These are phyloP conservation scores for Penicillium capsulatum DNA, from an alignment of 2,329 filamentous ascomycete genomes.

Conservation along the genomic window DNA sequence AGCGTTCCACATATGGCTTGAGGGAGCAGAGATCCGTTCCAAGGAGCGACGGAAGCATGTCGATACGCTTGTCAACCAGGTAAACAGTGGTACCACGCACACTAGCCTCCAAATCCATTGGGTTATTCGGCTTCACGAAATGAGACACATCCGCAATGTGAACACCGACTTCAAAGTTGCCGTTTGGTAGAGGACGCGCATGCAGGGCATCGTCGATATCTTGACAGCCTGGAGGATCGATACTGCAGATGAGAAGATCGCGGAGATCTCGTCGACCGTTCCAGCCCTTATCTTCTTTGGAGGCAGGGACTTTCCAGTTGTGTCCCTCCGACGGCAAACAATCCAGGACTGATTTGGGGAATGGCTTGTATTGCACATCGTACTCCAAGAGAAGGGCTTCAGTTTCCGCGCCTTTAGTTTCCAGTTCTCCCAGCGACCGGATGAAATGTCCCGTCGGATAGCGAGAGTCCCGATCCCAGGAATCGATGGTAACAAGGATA, in stretches of 20 bases:
- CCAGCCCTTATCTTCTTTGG: constrained; percentile 79
- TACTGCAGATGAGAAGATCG: constrained; percentile 87
- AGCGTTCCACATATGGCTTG: constrained; percentile 95
- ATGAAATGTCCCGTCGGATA: constrained; percentile 94
- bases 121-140: constrained; percentile 94
- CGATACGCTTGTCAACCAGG: constrained; percentile 96
- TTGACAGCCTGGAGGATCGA: constrained; percentile 91
- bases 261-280: constrained; percentile 77
- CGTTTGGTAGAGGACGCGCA: constrained; percentile 76
- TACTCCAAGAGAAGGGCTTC: constrained; percentile 91
- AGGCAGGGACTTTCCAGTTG: constrained; percentile 85
- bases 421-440: constrained; percentile 83
- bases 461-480: constrained; percentile 88
- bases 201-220: constrained; percentile 98
- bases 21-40: constrained; percentile 95
- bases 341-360: constrained; percentile 91
- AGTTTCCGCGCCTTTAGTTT: constrained; percentile 96
- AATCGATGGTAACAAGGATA: constrained; percentile 86
- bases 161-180: constrained; percentile 92
- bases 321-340: constrained; percentile 89
- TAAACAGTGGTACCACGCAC: constrained; percentile 95
- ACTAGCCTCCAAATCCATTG: constrained; percentile 94
- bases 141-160: constrained; percentile 99
- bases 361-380: constrained; percentile 95
- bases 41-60: constrained; percentile 96